Evolutionary conservation across 2,329 filamentous ascomycete species (phyloP), one percentile per base, ranked within the genome.

Genomic region (Phaeosphaeria sp.): DNA sequence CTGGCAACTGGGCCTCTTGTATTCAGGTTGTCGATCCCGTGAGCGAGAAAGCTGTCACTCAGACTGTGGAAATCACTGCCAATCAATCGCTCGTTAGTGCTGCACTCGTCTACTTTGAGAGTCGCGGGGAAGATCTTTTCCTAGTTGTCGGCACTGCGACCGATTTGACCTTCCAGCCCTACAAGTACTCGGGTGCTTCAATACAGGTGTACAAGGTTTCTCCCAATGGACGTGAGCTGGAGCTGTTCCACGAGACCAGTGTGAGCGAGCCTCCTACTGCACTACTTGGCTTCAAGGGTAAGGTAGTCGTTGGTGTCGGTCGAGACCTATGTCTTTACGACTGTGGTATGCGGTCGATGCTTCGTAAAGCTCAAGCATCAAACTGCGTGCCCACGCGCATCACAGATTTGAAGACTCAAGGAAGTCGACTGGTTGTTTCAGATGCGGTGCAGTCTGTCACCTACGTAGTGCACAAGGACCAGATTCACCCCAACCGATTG

Each of bases 181-280:
- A 89, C 51, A 64, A 64, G 27, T 93, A 87, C 65, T 87, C 85
- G 0, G 88, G 88, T 60, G 95, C 94, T 0, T 97, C 90, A 66
- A 91, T 99, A 36, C 92, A 97, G 70, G 90, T 98, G 23, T 99
- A 97, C 77, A 88, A 92, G 43, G 92, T 99, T 76, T 86, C 90
- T 51, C 90, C 96, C 49, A 88, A 92, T 60, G 96, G 96, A n/a
- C 88, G 88, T 54, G 88, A 92, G 69, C 85, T 99, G 17, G 91
- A 97, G 71, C 95, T 98, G 57, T 93, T 97, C 62, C 95, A 99
- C 80, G 97, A 97, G 78, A 99, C 96, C 0, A 92, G 93, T 70
- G 86, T 97, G 6, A 92, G 96, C 65, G 89, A 93, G 63, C 93
- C 94, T 1, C 92, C 96, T 1, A 87, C 92, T 69, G 94, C 95